Conservation (phyloP, 495 filamentous ascomycete species). For the Bryoglossum gracile region DNA sequence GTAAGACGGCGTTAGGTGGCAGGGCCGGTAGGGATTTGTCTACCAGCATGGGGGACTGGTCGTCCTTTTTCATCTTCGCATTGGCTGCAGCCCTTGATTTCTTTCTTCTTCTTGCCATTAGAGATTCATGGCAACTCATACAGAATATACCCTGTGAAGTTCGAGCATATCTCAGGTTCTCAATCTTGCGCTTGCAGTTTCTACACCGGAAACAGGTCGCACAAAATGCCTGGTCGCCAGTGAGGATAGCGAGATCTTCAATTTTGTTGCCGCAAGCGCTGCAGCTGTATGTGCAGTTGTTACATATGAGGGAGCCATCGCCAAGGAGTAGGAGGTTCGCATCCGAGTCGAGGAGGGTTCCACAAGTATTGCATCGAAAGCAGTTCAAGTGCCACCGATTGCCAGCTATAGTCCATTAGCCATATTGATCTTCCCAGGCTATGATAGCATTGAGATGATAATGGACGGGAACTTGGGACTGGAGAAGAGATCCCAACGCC, state of each 20-base stretch:
- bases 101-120: conserved; percentile 93
- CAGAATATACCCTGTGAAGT: conserved; percentile 99
- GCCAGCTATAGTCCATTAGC: conserved; percentile 55
- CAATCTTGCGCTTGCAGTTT: conserved; percentile 97
- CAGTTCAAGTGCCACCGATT: conserved; percentile 99
- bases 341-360: conserved; percentile 92
- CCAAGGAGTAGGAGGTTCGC: conserved; percentile 95
- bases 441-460: not conserved
- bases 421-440: not conserved
- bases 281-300: conserved; percentile 99
- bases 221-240: conserved; percentile 98
- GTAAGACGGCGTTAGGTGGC: conserved; percentile 64
- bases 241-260: conserved; percentile 95
- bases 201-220: conserved; percentile 94
- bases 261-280: conserved; percentile 97
- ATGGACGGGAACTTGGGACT: not conserved
- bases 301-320: conserved; percentile 97
- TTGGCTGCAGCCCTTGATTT: conserved; percentile 61
- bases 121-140: conserved; percentile 98
- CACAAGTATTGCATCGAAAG: conserved; percentile 96
- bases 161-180: conserved; percentile 94
- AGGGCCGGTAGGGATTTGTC: conserved; percentile 94
- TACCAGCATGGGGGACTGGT: conserved; percentile 57
- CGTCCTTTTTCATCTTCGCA: conserved; percentile 53
- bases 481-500: too few relatives aligned